These are phyloP conservation scores for Botrytis fragariae DNA, from an alignment of 2,329 filamentous ascomycete species.

Conservation along the genomic window DNA sequence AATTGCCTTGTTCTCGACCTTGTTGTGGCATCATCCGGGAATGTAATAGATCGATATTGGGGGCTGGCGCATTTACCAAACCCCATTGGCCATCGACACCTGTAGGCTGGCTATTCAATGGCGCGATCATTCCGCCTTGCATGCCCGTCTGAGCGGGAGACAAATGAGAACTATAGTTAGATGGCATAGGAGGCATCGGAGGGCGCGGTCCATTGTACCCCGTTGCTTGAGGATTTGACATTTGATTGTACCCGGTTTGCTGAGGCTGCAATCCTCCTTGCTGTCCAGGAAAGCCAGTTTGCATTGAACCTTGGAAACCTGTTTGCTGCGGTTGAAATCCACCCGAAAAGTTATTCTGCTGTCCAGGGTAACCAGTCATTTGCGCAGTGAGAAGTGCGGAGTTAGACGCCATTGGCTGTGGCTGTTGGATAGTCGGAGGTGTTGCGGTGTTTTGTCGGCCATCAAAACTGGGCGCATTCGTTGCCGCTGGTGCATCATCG, in stretches of 20 bases:
- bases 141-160: conserved; percentile 65
- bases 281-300: conserved; percentile 57
- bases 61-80: conserved; percentile 91
- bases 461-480: conserved; percentile 71
- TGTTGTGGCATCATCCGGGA: conserved; percentile 97
- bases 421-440: conserved; percentile 61
- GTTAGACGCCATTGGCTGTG: conserved; percentile 72
- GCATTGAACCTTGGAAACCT: conserved; percentile 46
- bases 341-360: conserved; percentile 44
- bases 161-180: conserved; percentile 62
- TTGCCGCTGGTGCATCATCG: conserved; percentile 61
- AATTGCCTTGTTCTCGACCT: conserved; percentile 79
- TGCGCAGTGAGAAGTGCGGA: conserved; percentile 62
- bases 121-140: conserved; percentile 45
- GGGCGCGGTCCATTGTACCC: conserved; percentile 79
- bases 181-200: conserved; percentile 81
- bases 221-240: conserved; percentile 67
- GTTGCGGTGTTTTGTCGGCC: conserved; percentile 50
- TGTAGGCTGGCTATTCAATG: conserved; percentile 89
- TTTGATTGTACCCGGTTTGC: conserved; percentile 63
- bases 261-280: conserved; percentile 62
- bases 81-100: conserved; percentile 95
- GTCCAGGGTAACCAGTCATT: conserved; percentile 64
- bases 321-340: conserved; percentile 47
- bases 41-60: conserved; percentile 90